Evolutionary conservation across 495 filamentous ascomycete species (phyloP).

Genomic region (Neurospora sp.): DNA sequence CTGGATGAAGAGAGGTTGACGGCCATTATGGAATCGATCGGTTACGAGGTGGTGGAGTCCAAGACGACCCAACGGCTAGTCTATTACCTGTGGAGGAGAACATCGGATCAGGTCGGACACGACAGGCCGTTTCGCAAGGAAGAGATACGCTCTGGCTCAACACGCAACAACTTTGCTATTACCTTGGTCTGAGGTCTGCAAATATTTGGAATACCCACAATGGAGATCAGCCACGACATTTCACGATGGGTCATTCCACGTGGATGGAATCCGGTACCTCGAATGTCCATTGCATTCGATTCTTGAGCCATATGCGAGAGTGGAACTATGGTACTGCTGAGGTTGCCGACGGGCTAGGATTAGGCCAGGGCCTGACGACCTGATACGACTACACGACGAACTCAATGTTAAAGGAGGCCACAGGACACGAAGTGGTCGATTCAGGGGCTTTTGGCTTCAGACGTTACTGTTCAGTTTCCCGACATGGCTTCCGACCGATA

Average conservation of each 20-base stretch:
- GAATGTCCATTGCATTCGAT: neutral
- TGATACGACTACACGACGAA: neutral
- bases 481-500: neutral
- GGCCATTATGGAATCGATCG: conserved; percentile 65
- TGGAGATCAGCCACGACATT: neutral
- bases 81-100: conserved; percentile 71
- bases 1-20: conserved; percentile 62
- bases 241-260: neutral
- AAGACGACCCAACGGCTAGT: conserved; percentile 77
- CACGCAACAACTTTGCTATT: conserved; percentile 84
- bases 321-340: neutral
- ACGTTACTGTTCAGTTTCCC: neutral
- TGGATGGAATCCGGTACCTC: neutral
- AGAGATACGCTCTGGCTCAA: conserved; percentile 59
- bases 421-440: neutral
- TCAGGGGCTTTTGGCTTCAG: neutral
- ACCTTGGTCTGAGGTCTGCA: conserved; percentile 33
- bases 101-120: conserved; percentile 7
- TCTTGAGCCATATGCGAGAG: neutral
- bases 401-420: neutral
- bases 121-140: conserved; percentile 44
- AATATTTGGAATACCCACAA: neutral
- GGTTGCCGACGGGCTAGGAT: neutral
- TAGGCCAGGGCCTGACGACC: neutral
- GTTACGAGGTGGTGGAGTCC: conserved; percentile 52